Conservation (phyloP, 2,329 filamentous ascomycete genomes). For the Trichoderma sp. region DNA sequence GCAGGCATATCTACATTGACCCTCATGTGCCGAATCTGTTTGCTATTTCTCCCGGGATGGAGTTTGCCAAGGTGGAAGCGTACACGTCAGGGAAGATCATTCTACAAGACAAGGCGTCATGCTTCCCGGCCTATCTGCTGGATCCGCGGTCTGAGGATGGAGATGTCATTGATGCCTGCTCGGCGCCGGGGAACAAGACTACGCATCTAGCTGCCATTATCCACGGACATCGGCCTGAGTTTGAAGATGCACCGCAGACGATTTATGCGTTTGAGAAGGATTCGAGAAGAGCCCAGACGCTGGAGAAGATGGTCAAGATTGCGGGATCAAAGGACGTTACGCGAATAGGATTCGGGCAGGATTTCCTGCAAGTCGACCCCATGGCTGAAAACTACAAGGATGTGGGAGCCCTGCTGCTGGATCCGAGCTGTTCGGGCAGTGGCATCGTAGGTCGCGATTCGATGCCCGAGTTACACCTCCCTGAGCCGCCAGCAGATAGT, state of each 20-base stretch:
- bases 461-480: conserved; percentile 66
- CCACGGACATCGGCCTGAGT: conserved; percentile 44
- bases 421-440: conserved; percentile 94
- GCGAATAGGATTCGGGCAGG: conserved; percentile 69
- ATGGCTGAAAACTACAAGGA: conserved; percentile 58
- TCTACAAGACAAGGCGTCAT: conserved; percentile 94
- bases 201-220: conserved; percentile 85
- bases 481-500: conserved; percentile 36
- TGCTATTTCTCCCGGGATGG: conserved; percentile 70
- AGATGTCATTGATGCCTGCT: conserved; percentile 87
- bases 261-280: conserved; percentile 85
- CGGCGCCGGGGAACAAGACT: conserved; percentile 96
- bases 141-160: conserved; percentile 67
- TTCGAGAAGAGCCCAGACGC: conserved; percentile 66
- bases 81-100: conserved; percentile 81
- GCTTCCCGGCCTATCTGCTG: conserved; percentile 89
- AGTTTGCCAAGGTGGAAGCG: conserved; percentile 71
- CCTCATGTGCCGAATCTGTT: conserved; percentile 80
- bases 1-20: conserved; percentile 69
- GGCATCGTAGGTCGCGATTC: conserved; percentile 91
- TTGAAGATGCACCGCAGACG: conserved; percentile 37
- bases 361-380: conserved; percentile 80
- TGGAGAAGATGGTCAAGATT: conserved; percentile 80
- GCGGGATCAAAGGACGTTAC: conserved; percentile 71
- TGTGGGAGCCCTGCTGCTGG: conserved; percentile 83